These are phyloP conservation scores for Lumnitzera racemosa DNA, from an alignment of 345 rosid genomes.

Conservation along the genomic window DNA sequence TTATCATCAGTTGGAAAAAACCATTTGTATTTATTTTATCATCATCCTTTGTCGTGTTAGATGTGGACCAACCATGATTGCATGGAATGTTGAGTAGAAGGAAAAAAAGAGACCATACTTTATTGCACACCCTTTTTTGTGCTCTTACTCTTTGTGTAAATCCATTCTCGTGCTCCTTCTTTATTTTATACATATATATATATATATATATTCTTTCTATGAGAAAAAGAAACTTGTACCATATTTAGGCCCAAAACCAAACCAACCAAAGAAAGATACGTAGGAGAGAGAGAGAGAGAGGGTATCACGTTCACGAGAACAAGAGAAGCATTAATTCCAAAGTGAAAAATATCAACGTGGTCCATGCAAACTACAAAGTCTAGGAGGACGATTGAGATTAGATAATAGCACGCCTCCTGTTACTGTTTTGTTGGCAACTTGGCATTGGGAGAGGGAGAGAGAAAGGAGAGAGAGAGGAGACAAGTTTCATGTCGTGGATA, in stretches of 20 bases:
- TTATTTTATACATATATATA: too few relatives aligned
- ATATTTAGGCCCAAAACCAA: too few relatives aligned
- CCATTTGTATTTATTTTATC: too few relatives aligned
- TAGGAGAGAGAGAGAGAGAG: background rate
- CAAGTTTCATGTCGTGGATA: too few relatives aligned
- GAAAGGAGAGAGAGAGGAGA: too few relatives aligned
- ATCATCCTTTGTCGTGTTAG: too few relatives aligned
- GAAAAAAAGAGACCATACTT: background rate
- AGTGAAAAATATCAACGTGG: slow-evolving; percentile 21
- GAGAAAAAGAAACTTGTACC: background rate
- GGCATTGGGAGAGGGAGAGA: background rate
- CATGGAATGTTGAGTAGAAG: background rate
- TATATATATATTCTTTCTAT: background rate
- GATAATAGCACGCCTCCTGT: slow-evolving; percentile 25
- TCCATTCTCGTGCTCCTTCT: background rate
- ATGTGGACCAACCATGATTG: too few relatives aligned
- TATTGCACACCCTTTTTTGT: background rate
- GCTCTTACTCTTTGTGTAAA: background rate
- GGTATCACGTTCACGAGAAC: slow-evolving; percentile 19
- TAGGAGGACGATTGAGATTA: slow-evolving; percentile 13
- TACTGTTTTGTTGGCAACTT: too few relatives aligned
- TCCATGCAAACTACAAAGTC: slow-evolving; percentile 23
- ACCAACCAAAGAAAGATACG: background rate
- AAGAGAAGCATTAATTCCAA: slow-evolving; percentile 16
- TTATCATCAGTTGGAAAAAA: background rate